A percentile compares a stretch with the other conserved stretches of the same genome.
These are phyloP conservation scores for Arthrinium phaeospermum DNA, from an alignment of 2,329 filamentous ascomycete species.

Conservation along the genomic window DNA sequence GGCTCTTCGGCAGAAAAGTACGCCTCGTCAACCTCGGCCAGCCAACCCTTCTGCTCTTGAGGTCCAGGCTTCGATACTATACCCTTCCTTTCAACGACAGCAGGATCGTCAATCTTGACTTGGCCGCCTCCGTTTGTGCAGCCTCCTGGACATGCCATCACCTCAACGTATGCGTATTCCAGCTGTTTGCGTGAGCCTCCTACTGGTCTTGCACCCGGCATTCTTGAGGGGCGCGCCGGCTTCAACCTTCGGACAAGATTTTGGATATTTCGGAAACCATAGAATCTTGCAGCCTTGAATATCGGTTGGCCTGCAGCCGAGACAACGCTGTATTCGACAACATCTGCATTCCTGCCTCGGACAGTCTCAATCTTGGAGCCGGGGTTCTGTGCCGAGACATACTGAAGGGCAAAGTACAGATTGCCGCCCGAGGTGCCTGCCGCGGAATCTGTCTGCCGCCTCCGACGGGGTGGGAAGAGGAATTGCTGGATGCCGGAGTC, in stretches of 20 bases:
- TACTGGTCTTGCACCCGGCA: conserved; percentile 75
- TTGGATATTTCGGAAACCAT: conserved; percentile 98
- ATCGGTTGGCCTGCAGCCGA: conserved; percentile 62
- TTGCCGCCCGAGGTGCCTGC: conserved; percentile 89
- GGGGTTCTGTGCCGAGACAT: conserved; percentile 72
- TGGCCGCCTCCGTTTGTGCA: conserved; percentile 98
- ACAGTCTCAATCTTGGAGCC: conserved; percentile 73
- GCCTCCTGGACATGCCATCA: conserved; percentile 98
- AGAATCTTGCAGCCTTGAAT: conserved; percentile 87
- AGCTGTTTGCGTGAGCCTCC: conserved; percentile 60
- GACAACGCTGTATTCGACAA: conserved; percentile 80
- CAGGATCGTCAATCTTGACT: conserved; percentile 85
- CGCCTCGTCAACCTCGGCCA: conserved; percentile 82
- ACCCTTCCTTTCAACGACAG: conserved; percentile 57
- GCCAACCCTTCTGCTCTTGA: conserved; percentile 85
- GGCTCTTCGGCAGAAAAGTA: conserved; percentile 79
- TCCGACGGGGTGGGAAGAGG: conserved; percentile 66
- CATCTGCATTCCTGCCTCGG: conserved; percentile 87
- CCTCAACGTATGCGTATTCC: conserved; percentile 93
- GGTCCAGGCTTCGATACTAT: conserved; percentile 65
- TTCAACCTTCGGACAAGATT: conserved; percentile 94
- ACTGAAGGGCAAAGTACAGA: conserved; percentile 81
- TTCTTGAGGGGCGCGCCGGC: conserved; percentile 76
- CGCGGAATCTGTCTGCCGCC: conserved; percentile 52
- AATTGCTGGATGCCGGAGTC: conserved; percentile 74